A percentile compares a stretch with the other conserved stretches of the same genome.
Evolutionary conservation across 352 stramenopile genomes (phyloP).

Genomic region (Globisporangium carolinianum): DNA sequence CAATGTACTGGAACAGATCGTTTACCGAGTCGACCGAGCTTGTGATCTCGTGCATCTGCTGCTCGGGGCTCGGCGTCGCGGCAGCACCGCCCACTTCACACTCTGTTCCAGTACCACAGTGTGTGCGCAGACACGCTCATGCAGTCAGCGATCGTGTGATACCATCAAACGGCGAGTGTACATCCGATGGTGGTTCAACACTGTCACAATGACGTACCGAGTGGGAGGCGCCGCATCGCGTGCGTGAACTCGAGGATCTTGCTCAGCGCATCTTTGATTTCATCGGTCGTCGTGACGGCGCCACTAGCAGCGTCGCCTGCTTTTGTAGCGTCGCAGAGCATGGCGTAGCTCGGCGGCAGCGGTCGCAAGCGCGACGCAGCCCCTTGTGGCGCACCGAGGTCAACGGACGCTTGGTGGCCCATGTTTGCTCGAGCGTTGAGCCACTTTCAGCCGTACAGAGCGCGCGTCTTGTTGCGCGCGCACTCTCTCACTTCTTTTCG

Average conservation of each 20-base stretch:
- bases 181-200: neutral
- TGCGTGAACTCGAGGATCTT: conserved; percentile 73
- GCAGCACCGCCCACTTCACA: conserved; percentile 26
- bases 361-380: conserved; percentile 2
- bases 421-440: conserved; percentile 17
- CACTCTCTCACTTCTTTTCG: too few relatives aligned
- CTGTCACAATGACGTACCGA: conserved; percentile 23
- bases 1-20: conserved; percentile 80
- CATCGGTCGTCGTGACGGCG: conserved; percentile 26
- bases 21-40: conserved; percentile 71
- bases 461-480: neutral
- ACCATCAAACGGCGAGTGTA: neutral
- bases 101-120: conserved; percentile 15
- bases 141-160: too few relatives aligned
- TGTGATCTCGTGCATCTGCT: conserved; percentile 68
- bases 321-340: conserved; percentile 56
- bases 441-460: neutral
- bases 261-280: conserved; percentile 52
- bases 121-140: neutral
- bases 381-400: conserved; percentile 2
- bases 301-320: conserved; percentile 29
- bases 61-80: conserved; percentile 25
- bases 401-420: conserved; percentile 50
- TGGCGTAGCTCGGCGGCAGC: conserved; percentile 40
- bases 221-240: conserved; percentile 41